Evolutionary conservation across 176 grass and related monocot genomes (phyloP), one percentile per base, ranked within the genome.

Genomic region (Ampelocalamus luodianensis): DNA sequence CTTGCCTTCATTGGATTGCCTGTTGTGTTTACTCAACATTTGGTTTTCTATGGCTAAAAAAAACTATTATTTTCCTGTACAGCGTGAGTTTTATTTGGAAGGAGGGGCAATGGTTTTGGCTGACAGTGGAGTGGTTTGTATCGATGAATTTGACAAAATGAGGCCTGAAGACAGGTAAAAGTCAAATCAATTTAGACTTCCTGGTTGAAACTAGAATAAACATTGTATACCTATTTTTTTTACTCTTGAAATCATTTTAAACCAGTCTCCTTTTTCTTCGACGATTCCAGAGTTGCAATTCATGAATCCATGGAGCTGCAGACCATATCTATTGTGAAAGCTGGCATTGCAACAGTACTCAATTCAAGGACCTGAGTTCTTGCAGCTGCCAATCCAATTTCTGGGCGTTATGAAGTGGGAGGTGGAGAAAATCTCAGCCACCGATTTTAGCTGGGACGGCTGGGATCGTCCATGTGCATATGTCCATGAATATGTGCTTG

Each of bases 241-340:
- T 82, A 0, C 73, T 16, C 14, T 36, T 2, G 7, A 68, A 83
- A 27, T 6, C 3, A 13, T 61, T 65, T 44, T 29, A 32, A 75
- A 20, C 8, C 12, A 18, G 2, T 3, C 29, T 29, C 5, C 15
- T 15, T 27, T 61, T 46, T 32, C 23, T 74, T 69, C 15, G 55
- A 26, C 23, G 14, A 42, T 82, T 89, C 65, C 74, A 99, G 96
- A 78, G 96, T 99, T 89, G 96, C 96, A 65, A 99, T 99, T 77
- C 96, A 99, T 79, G 96, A 99, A n/a, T n/a, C 96, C 70, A 99
- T 99, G 96, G 96, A 99, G 75, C 96, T 96, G 76, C 96, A 99
- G 46, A 99, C 96, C 8, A 99, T 96, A 86, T 99, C 96, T 82
- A 99, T 99, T 61, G 96, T 93, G 8, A 99, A 99, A 88, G 96